Conservation (phyloP, 2,329 filamentous ascomycete genomes). For the Elsinoe necatrix region DNA sequence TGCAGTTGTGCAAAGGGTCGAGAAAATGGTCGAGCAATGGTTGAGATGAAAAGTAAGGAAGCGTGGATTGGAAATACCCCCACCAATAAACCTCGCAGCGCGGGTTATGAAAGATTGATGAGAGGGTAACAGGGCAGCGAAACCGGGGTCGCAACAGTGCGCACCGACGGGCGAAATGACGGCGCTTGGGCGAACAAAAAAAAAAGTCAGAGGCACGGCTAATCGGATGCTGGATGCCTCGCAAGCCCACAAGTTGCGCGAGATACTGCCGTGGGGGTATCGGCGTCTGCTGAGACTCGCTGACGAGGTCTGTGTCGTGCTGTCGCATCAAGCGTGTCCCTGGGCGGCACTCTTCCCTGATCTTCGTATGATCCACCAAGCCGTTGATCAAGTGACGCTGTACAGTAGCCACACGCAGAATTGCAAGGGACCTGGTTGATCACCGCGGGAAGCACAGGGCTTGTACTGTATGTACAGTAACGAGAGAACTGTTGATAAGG, state of each 20-base stretch:
- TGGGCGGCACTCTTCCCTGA: neutral
- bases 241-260: slow-evolving; percentile 8
- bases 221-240: slow-evolving; percentile 9
- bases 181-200: slow-evolving; percentile 12
- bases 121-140: neutral
- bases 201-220: slow-evolving; percentile 13
- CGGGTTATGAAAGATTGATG: slow-evolving; percentile 12
- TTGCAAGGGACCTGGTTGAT: slow-evolving; percentile 3
- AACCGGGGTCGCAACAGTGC: neutral
- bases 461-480: neutral
- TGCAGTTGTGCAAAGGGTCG: neutral
- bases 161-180: slow-evolving; percentile 13
- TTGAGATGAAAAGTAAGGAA: slow-evolving; percentile 1
- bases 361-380: neutral
- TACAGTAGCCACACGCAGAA: neutral
- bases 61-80: slow-evolving; percentile 11
- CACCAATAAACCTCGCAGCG: slow-evolving; percentile 11
- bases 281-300: slow-evolving; percentile 5
- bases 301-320: neutral
- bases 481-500: slow-evolving; percentile 3
- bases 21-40: neutral
- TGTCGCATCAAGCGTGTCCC: neutral
- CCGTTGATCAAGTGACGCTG: neutral
- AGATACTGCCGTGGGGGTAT: neutral
- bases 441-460: neutral